These are phyloP conservation scores for Tolypocladium pustulatum DNA, from an alignment of 2,329 filamentous ascomycete species.

Conservation along the genomic window DNA sequence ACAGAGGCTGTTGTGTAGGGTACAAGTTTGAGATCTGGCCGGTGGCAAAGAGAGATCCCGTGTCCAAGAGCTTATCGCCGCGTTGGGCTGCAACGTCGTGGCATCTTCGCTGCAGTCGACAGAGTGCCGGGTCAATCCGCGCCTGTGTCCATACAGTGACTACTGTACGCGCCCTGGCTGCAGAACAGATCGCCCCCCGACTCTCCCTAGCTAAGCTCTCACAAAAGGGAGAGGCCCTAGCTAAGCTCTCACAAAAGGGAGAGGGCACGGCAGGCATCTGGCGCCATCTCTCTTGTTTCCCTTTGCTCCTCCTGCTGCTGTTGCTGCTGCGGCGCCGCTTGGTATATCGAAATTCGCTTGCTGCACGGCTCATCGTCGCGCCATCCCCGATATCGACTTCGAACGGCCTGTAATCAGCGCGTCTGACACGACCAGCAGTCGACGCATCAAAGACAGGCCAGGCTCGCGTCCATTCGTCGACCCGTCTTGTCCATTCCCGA, in stretches of 20 bases:
- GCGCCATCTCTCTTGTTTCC: background rate
- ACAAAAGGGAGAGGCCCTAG: background rate
- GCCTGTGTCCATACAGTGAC: too few relatives aligned
- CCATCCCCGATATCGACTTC: background rate
- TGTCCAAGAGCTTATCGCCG: background rate
- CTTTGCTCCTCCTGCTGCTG: background rate
- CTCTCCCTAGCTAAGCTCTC: too few relatives aligned
- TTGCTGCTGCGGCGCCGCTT: background rate
- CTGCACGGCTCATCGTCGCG: background rate
- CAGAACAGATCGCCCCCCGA: background rate
- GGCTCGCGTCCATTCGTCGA: constrained; percentile 2
- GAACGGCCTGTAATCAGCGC: background rate
- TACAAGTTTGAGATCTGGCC: background rate
- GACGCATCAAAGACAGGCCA: constrained; percentile 1
- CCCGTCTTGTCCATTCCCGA: constrained; percentile 7
- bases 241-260: too few relatives aligned
- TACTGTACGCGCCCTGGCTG: background rate
- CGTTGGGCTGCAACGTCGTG: background rate
- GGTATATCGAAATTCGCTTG: background rate
- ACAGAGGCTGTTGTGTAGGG: background rate
- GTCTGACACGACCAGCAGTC: background rate
- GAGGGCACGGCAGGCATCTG: background rate
- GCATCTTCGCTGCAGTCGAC: background rate
- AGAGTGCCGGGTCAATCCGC: background rate
- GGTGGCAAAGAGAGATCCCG: background rate